Evolutionary conservation across 768 basidiomycete genomes (phyloP), one percentile per base, ranked within the genome.

Genomic region (Leccinum rimulosum): DNA sequence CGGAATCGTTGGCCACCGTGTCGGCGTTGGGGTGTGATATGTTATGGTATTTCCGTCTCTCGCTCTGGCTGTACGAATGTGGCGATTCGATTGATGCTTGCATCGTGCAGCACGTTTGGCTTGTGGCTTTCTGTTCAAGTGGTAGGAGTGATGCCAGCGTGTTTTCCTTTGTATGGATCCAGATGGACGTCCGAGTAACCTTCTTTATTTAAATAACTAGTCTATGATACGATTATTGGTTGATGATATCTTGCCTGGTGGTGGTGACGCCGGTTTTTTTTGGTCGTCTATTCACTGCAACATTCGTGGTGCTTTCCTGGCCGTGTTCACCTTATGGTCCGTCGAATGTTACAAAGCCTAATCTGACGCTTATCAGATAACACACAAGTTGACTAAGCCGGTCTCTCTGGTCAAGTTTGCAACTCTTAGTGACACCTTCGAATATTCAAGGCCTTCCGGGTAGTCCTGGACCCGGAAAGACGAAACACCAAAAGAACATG

Each of bases 11-110:
- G n/a, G 54, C n/a, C 54, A 27, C 2, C 55, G 65, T 0, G 54
- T 63, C 2, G 61, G 60, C 3, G 56, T 64, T 33, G 61, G 67
- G 22, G 59, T 66, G 14, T 50, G 54, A 50, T 38, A 8, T 38
- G 0, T 38, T 5, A 15, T 28, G 30, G 43, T 47, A 47, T 22
- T 22, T 11, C 10, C 45, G 45, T 47, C 11, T 47, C 22, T 11
- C 22, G 19, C 22, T 22, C 22, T 19, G 19, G 45, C 45, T 22
- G 45, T 22, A 22, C 11, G 45, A 22, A 19, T 5, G 19, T 19
- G 45, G 19, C 19, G 11, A 19, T 12, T 9, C 11, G 48, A 12
- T 49, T 49, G 27, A 49, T 27, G 11, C 3, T 27, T 15, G 12
- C 3, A 27, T 49, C 27, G 22, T 49, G 48, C 48, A 27, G 45